phyloP scores from a whole-genome alignment of 2,329 filamentous ascomycete species.

The Paecilomyces niveus region DNA sequence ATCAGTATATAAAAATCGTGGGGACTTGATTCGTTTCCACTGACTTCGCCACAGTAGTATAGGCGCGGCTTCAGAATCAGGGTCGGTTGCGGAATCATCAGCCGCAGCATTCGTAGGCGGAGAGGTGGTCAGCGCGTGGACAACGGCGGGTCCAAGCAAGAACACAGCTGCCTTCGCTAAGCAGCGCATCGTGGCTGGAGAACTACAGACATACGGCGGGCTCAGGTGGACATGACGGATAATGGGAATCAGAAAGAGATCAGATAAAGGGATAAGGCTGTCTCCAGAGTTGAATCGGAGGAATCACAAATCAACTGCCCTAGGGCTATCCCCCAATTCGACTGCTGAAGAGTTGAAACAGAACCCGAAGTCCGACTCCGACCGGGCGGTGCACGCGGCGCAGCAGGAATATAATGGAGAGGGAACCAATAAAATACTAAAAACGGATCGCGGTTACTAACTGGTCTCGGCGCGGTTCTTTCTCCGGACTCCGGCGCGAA shows the following conservation, averaged over 20 bases:
- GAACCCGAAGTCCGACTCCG: neutral
- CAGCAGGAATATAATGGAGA: neutral
- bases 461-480: slow-evolving; percentile 13
- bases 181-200: slow-evolving; percentile 10
- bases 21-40: slow-evolving; percentile 1
- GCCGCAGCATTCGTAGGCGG: slow-evolving; percentile 7
- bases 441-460: too few species aligned
- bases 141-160: slow-evolving; percentile 5
- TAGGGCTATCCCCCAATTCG: neutral
- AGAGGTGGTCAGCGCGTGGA: slow-evolving; percentile 7
- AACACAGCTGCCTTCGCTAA: slow-evolving; percentile 10
- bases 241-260: neutral
- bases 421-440: too few species aligned
- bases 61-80: slow-evolving; percentile 3
- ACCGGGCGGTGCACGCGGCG: slow-evolving; percentile 1
- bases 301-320: neutral
- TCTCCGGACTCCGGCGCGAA: slow-evolving; percentile 13
- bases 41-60: slow-evolving; percentile 11
- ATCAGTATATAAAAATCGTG: neutral
- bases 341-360: neutral
- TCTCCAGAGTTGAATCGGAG: neutral
- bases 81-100: slow-evolving; percentile 5
- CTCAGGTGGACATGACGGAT: neutral
- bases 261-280: neutral
- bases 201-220: neutral